Base-by-base conservation (phyloP, 129 eudicot species). In the sunflower (Helianthus annuus) region DNA sequence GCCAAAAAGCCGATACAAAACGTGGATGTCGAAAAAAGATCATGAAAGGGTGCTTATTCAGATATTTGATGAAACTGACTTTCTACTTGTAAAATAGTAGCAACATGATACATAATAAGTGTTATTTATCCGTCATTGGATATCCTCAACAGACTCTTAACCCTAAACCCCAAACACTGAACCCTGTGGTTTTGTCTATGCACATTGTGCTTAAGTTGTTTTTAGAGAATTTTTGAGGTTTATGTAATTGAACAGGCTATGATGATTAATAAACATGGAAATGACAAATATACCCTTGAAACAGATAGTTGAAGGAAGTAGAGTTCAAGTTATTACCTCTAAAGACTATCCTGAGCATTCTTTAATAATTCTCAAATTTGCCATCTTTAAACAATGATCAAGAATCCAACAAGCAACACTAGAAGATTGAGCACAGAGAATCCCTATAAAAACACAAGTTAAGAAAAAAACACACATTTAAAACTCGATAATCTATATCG, bases 391-490 rank as follows among this genome's bases (percentile, higher is more conserved):
- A 34, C 76, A 16, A 58, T 76, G 59, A 81, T 64, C 49, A 83
- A 76, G 42, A 51, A 79, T 48, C 76, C 81, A 48, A 79, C 24
- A 49, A 60, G 53, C 69, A 81, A 52, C 39, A 81, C 36, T 39
- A 87, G 74, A 69, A 76, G 60, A 54, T 53, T 63, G 62, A 72
- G 78, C 55, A 58, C 9, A 48, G 80, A 71, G 17, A 78, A 75
- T 56, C 69, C 84, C 91, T 86, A 68, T 61, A 78, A 78, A 71
- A 75, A 27, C 58, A 77, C 70, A 74, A 22, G 58, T 49, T 14
- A 71, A 3, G 51, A 57, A 51, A 17, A 46, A 38, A 42, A 19
- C 2, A 32, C 29, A 42, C 13, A 46, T 29, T 72, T n/a, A 62
- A 22, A 66, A 58, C 60, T 29, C 36, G 32, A 63, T 51, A 46